phyloP scores from a whole-genome alignment of 2,329 filamentous ascomycete species.

The Dactylella cylindrospora region DNA sequence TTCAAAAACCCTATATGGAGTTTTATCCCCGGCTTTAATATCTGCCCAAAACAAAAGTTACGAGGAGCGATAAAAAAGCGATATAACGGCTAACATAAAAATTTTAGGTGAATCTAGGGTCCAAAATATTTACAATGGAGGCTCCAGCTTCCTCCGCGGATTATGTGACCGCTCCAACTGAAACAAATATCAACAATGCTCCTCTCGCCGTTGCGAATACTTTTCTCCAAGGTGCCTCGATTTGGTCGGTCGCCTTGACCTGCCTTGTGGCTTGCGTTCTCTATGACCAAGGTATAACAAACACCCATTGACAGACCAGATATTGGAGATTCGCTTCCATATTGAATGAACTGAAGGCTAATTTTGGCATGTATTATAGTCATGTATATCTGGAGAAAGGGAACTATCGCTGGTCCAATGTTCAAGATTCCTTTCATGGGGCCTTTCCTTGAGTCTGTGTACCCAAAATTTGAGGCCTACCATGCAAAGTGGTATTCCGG shows the following conservation, averaged over 20 bases:
- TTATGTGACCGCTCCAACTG: conserved; percentile 25
- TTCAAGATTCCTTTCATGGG: conserved; percentile 86
- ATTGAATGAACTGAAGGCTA: not conserved
- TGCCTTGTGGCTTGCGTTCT: conserved; percentile 70
- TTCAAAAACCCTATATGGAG: not conserved
- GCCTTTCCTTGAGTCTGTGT: conserved; percentile 88
- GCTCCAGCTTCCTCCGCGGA: conserved; percentile 40
- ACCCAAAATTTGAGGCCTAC: conserved; percentile 90
- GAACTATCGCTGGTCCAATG: conserved; percentile 70
- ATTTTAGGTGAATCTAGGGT: too few relatives aligned
- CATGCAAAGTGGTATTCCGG: conserved; percentile 89
- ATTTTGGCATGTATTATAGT: conserved; percentile 56
- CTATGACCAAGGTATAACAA: conserved; percentile 78
- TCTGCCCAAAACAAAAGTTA: too few relatives aligned
- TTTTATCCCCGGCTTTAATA: not conserved
- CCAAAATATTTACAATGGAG: conserved; percentile 16
- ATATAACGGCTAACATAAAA: too few relatives aligned
- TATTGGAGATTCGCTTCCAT: conserved; percentile 5
- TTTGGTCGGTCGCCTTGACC: conserved; percentile 69
- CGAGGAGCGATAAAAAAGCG: too few relatives aligned
- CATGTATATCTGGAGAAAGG: conserved; percentile 73
- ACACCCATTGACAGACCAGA: conserved; percentile 28
- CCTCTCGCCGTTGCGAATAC: conserved; percentile 24
- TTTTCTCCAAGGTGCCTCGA: conserved; percentile 60
- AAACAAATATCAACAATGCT: conserved; percentile 35